phyloP scores from a whole-genome alignment of 208 protist species.

The Trypanosoma lewisi region DNA sequence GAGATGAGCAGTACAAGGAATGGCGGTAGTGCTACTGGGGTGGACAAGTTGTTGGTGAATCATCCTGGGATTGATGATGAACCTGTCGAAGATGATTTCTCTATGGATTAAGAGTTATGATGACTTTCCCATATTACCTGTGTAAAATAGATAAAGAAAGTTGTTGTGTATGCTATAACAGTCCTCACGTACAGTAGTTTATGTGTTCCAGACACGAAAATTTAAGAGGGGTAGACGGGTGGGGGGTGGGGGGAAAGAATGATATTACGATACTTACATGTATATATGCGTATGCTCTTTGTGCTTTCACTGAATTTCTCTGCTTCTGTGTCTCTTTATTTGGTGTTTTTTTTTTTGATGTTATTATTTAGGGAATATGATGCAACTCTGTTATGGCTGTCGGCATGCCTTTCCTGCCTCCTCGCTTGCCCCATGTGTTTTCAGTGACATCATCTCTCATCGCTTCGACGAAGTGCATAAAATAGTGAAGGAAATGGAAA shows the following conservation, averaged over 20 bases:
- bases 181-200: no score
- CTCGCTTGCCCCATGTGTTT: constrained; percentile 48
- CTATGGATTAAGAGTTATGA: neutral
- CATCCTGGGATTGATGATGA: neutral
- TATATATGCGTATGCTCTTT: neutral
- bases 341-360: constrained; percentile 17
- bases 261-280: no score
- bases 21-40: neutral
- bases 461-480: constrained; percentile 44
- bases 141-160: no score
- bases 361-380: constrained; percentile 19
- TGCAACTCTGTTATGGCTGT: constrained; percentile 78
- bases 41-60: neutral
- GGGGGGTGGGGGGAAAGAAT: no score
- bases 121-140: neutral
- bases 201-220: no score
- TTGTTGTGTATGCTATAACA: no score
- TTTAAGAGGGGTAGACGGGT: no score
- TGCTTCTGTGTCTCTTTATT: constrained; percentile 22
- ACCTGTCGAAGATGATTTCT: constrained; percentile 13
- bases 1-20: neutral
- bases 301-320: constrained; percentile 13
- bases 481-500: constrained; percentile 40
- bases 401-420: constrained; percentile 65
- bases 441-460: constrained; percentile 68